A percentile compares a stretch with the other conserved stretches of the same genome.
Evolutionary conservation across 73 alveolate species (phyloP).

Genomic region (Durusdinium trenchii): DNA sequence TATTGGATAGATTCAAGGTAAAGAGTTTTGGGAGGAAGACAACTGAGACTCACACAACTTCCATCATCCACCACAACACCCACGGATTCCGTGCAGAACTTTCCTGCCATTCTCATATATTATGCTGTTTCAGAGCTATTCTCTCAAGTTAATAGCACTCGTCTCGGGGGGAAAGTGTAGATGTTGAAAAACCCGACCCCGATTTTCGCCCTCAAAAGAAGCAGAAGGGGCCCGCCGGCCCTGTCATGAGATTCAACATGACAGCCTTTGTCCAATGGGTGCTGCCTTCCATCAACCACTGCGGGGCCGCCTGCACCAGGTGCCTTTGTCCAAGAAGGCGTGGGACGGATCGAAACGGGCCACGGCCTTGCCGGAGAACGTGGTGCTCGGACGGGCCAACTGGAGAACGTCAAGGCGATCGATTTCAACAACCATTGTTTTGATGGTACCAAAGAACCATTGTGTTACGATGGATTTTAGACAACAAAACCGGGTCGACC

Average conservation of each 20-base stretch:
- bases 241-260: background rate
- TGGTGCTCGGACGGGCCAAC: background rate
- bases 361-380: background rate
- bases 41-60: no score
- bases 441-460: background rate
- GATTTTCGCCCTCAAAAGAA: background rate
- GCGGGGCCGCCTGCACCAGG: background rate
- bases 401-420: background rate
- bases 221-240: background rate
- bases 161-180: background rate
- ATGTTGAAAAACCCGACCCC: background rate
- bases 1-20: no score
- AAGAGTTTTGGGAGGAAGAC: no score
- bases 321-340: conserved; percentile 26
- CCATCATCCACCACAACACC: no score
- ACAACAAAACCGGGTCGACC: background rate
- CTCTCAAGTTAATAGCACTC: background rate
- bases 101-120: no score
- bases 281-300: background rate
- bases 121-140: no score
- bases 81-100: no score
- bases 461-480: background rate
- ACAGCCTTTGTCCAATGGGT: background rate
- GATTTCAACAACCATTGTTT: background rate
- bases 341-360: background rate